These are phyloP conservation scores for Reutealis trisperma DNA, from an alignment of 345 rosid species.

Conservation along the genomic window DNA sequence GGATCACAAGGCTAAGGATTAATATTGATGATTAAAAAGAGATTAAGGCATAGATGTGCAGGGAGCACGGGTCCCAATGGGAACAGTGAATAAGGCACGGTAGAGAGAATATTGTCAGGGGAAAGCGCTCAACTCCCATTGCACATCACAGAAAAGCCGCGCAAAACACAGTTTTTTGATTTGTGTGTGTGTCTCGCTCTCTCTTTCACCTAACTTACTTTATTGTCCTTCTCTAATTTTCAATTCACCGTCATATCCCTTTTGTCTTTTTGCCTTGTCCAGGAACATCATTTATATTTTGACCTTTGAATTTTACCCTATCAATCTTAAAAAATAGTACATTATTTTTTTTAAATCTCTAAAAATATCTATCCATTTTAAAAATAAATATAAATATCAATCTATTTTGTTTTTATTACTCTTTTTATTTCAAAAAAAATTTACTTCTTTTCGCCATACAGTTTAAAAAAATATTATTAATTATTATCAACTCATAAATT, in stretches of 20 bases:
- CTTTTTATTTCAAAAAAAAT: too few species aligned
- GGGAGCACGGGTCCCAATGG: constrained; percentile 18
- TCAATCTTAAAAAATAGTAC: too few species aligned
- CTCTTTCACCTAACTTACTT: not conserved
- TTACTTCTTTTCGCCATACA: too few species aligned
- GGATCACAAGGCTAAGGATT: too few species aligned
- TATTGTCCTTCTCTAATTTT: not conserved
- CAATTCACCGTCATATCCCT: not conserved
- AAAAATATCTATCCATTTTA: too few species aligned
- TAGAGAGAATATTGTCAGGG: constrained; percentile 79
- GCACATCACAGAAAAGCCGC: constrained; percentile 22
- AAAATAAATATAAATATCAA: too few species aligned
- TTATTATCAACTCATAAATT: too few species aligned
- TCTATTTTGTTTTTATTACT: too few species aligned
- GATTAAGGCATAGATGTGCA: not conserved
- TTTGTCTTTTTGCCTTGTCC: not conserved
- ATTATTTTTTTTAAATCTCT: too few species aligned
- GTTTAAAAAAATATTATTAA: too few species aligned
- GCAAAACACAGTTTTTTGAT: not conserved
- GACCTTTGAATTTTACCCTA: not conserved
- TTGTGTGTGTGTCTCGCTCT: not conserved
- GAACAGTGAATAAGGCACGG: constrained; percentile 31
- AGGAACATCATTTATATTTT: too few species aligned
- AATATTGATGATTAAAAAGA: not conserved
- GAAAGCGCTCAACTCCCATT: not conserved